Evolutionary conservation across 306 rosid genomes (phyloP).

Genomic region (Psophocarpus tetragonolobus): DNA sequence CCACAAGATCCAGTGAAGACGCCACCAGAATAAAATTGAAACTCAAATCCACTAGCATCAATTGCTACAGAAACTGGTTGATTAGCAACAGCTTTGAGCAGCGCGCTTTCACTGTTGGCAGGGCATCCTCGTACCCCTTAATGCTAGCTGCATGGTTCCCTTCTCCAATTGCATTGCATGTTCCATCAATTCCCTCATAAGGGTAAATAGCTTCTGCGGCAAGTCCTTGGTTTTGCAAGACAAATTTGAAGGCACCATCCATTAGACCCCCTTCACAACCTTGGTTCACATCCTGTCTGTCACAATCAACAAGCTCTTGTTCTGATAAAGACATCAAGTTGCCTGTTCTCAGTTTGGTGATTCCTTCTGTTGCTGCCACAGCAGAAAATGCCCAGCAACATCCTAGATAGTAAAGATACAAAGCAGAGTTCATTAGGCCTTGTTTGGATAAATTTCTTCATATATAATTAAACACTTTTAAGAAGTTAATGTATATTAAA

Average conservation of each 20-base stretch:
- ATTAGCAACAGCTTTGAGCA: slow-evolving; percentile 40
- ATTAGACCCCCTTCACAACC: slow-evolving; percentile 44
- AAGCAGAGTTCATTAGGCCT: background rate
- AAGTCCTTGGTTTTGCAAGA: slow-evolving; percentile 36
- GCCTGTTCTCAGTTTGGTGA: slow-evolving; percentile 22
- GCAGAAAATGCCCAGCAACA: slow-evolving; percentile 48
- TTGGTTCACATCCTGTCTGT: slow-evolving; percentile 38
- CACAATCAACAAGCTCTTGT: slow-evolving; percentile 47
- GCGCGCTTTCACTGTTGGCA: slow-evolving; percentile 36
- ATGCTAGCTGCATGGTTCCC: slow-evolving; percentile 32
- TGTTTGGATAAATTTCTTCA: background rate
- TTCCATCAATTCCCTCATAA: slow-evolving; percentile 30
- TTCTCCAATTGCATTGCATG: slow-evolving; percentile 13
- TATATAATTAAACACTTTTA: background rate
- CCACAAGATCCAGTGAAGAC: slow-evolving; percentile 39
- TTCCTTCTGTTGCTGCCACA: slow-evolving; percentile 45
- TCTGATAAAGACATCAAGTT: slow-evolving; percentile 42
- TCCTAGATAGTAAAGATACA: slow-evolving; percentile 11
- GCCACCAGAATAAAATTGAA: slow-evolving; percentile 40
- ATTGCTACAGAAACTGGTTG: slow-evolving; percentile 47
- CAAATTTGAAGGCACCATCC: slow-evolving; percentile 46
- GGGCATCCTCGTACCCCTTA: slow-evolving; percentile 41
- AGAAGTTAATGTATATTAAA: background rate
- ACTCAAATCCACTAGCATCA: slow-evolving; percentile 41
- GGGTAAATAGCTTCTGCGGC: slow-evolving; percentile 34